These are phyloP conservation scores for Fraxinus xanthoxyloides DNA, from an alignment of 305 asterid genomes.

Conservation along the genomic window DNA sequence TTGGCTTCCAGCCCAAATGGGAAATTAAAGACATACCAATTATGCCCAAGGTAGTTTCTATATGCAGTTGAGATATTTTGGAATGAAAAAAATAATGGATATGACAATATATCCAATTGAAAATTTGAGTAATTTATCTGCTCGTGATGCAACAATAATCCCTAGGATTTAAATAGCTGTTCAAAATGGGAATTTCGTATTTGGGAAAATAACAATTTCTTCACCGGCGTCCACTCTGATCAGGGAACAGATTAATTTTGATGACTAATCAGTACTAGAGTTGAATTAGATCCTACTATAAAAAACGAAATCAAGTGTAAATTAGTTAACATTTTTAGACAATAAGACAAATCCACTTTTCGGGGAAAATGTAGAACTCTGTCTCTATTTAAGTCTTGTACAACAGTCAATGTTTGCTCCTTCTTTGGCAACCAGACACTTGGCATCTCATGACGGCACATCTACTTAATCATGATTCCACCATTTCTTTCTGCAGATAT, in stretches of 20 bases:
- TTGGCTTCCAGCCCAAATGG: conserved; percentile 98
- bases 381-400: background rate
- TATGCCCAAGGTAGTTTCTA: conserved; percentile 80
- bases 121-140: background rate
- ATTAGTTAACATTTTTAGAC: background rate
- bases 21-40: conserved; percentile 76
- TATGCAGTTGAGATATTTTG: background rate
- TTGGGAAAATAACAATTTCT: background rate
- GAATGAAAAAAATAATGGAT: conserved; percentile 3
- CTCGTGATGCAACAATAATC: conserved; percentile 4
- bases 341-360: background rate
- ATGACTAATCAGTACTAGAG: background rate
- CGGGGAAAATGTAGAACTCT: background rate
- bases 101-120: background rate
- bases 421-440: background rate
- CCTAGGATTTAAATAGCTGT: background rate
- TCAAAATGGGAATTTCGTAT: background rate
- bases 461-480: background rate
- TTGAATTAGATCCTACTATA: background rate
- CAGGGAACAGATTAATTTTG: background rate
- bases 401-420: background rate
- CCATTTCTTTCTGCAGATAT: too few species aligned
- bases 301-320: background rate
- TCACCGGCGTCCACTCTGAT: background rate
- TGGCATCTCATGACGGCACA: background rate